These are phyloP conservation scores for Trichoderma brevicompactum DNA, from an alignment of 2,329 filamentous ascomycete species.

Conservation along the genomic window DNA sequence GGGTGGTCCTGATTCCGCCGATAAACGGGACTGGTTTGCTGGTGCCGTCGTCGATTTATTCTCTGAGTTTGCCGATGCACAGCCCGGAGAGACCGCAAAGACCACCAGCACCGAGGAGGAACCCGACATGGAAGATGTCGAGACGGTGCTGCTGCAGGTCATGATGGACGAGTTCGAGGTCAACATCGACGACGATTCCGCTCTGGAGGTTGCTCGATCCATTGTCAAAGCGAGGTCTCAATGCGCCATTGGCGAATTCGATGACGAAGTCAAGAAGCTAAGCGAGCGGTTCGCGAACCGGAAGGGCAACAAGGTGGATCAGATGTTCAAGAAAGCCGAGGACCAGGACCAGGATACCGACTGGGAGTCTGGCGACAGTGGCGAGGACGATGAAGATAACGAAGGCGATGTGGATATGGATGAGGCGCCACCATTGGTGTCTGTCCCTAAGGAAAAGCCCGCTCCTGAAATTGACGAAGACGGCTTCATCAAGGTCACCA, in stretches of 20 bases:
- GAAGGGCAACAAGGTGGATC: slow-evolving; percentile 61
- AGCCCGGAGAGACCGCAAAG: slow-evolving; percentile 37
- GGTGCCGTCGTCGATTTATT: slow-evolving; percentile 85
- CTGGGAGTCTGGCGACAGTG: slow-evolving; percentile 64
- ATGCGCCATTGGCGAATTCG: slow-evolving; percentile 67
- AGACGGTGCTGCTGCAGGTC: slow-evolving; percentile 82
- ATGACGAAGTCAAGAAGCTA: slow-evolving; percentile 65
- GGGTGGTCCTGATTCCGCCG: slow-evolving; percentile 79
- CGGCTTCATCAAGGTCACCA: slow-evolving; percentile 76
- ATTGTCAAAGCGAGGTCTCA: slow-evolving; percentile 71
- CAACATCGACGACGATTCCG: slow-evolving; percentile 87
- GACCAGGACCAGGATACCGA: slow-evolving; percentile 62
- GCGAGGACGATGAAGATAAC: slow-evolving; percentile 61
- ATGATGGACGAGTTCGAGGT: slow-evolving; percentile 97
- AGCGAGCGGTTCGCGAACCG: slow-evolving; percentile 65
- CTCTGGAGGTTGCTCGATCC: slow-evolving; percentile 70
- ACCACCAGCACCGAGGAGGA: slow-evolving; percentile 45
- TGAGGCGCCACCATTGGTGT: slow-evolving; percentile 67
- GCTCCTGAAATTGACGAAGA: slow-evolving; percentile 79
- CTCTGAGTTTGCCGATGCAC: slow-evolving; percentile 60
- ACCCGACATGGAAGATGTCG: slow-evolving; percentile 77
- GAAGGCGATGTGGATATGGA: slow-evolving; percentile 68
- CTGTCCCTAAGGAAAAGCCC: slow-evolving; percentile 63
- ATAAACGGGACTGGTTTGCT: slow-evolving; percentile 97
- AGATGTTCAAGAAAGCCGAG: slow-evolving; percentile 60